phyloP scores from a whole-genome alignment of 345 rosid species.

The Populus pruinosa region DNA sequence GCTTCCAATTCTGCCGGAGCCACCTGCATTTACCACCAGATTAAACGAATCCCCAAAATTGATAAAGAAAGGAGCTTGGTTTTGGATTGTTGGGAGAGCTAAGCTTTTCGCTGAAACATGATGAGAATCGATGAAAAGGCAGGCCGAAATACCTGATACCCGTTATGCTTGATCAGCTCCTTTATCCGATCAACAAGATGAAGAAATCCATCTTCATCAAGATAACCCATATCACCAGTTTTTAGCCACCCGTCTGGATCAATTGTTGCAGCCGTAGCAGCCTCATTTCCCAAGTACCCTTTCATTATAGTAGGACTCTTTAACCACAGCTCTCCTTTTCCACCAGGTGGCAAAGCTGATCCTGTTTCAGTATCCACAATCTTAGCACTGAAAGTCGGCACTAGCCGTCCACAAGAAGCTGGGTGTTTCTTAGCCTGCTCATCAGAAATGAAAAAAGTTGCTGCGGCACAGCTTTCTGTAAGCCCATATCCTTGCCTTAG shows the following conservation, averaged over 20 bases:
- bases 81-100: not conserved
- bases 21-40: constrained; percentile 33
- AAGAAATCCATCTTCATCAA: constrained; percentile 51
- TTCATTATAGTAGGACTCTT: constrained; percentile 48
- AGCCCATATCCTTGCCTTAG: constrained; percentile 60
- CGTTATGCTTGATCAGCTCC: constrained; percentile 73
- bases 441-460: constrained; percentile 21
- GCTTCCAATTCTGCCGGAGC: constrained; percentile 72
- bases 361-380: constrained; percentile 46
- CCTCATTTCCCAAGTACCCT: constrained; percentile 46
- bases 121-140: not conserved
- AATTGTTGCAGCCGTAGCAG: constrained; percentile 46
- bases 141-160: constrained; percentile 43
- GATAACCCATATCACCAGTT: constrained; percentile 62
- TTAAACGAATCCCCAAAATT: not conserved
- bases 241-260: constrained; percentile 53
- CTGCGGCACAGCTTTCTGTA: constrained; percentile 51
- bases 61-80: not conserved
- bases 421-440: constrained; percentile 36
- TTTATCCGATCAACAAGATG: constrained; percentile 58
- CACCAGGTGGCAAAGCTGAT: constrained; percentile 30
- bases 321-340: constrained; percentile 52
- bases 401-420: constrained; percentile 41
- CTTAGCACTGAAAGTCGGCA: constrained; percentile 43
- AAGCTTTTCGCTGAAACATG: not conserved